Base-by-base conservation (phyloP, 1,284 basidiomycete species). In the Moniliella sp. region DNA sequence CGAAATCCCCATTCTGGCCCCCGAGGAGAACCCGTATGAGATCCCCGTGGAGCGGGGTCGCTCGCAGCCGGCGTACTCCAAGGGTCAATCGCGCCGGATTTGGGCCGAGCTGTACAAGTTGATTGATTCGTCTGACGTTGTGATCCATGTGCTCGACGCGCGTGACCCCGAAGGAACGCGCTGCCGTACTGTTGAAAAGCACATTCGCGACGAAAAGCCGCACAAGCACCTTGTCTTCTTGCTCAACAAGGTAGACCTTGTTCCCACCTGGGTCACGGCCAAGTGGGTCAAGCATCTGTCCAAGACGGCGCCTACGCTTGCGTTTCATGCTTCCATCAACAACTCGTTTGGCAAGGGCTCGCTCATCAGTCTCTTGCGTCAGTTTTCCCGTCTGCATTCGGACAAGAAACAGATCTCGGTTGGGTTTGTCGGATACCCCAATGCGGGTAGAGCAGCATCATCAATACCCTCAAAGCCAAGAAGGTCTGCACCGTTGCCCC, bases 351-450 rank as follows among this genome's bases (percentile, higher is more conserved):
- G 86, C 43, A 94, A 94, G 65, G 91, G 88, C 18, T 83, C 86
- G 18, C 74, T 99, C 40, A 97, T 97, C 53, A 84, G 93, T 63
- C 73, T 97, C 21, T 70, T 99, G 27, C 75, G 91, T 18, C 88
- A 97, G 61, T 99, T 97, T 64, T 81, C 83, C 7, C 80, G 82
- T 42, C 72, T 97, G 21, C 88, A 94, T 64, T 82, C 83, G 9
- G 91, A 97, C 68, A 93, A 91, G 69, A 97, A 94, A 66, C 88
- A 97, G 64, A 94, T 99, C 57, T 88, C 82, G 18, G 83, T 99
- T 42, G 88, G 88, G 7, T 83, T 97, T 59, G 73, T 99, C 45
- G 88, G 91, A 31, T 99, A 99, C 64, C 88, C 91, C 3, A 97
- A 99, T 61, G 84, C 93, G 34, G 88, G 91, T 29, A 99, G 97